A percentile compares a stretch with the other conserved stretches of the same genome.
Evolutionary conservation across 2,329 filamentous ascomycete genomes (phyloP).

Genomic region (Fusarium hostae): DNA sequence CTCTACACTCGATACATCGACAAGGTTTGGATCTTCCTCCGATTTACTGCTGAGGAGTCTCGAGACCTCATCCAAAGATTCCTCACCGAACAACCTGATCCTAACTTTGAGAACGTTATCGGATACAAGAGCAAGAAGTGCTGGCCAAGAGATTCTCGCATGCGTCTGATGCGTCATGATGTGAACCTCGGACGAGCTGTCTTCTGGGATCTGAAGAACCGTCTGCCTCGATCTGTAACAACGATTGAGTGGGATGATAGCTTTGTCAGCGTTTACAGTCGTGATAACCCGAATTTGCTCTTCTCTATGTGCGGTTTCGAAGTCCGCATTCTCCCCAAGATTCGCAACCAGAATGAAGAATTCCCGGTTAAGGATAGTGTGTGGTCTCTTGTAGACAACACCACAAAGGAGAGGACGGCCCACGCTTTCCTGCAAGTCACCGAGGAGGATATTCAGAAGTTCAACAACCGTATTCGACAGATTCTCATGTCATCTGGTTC

Average conservation of each 20-base stretch:
- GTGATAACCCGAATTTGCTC: constrained; percentile 95
- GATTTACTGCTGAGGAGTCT: constrained; percentile 93
- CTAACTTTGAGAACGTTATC: constrained; percentile 99
- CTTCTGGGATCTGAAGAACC: constrained; percentile 99
- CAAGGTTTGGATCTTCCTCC: constrained; percentile 97
- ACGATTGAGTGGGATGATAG: constrained; percentile 99
- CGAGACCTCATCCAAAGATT: constrained; percentile 97
- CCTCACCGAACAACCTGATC: constrained; percentile 96
- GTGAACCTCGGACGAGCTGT: constrained; percentile 97
- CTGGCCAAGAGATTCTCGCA: constrained; percentile 96
- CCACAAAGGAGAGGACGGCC: constrained; percentile 94
- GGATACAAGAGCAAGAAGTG: constrained; percentile 99
- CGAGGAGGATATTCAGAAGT: constrained; percentile 97
- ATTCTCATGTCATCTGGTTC: constrained; percentile 99
- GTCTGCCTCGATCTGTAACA: constrained; percentile 90
- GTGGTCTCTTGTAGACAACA: constrained; percentile 96
- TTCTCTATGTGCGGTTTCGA: constrained; percentile 99
- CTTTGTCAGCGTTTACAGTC: constrained; percentile 96
- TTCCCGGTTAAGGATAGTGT: constrained; percentile 98
- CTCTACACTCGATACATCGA: constrained; percentile 99
- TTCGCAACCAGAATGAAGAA: constrained; percentile 92
- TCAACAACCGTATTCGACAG: constrained; percentile 98
- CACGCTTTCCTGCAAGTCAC: constrained; percentile 98
- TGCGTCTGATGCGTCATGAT: constrained; percentile 98
- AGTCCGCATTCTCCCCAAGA: constrained; percentile 95